These are phyloP conservation scores for Boletus patriciae DNA, from an alignment of 768 basidiomycete species.

Conservation along the genomic window DNA sequence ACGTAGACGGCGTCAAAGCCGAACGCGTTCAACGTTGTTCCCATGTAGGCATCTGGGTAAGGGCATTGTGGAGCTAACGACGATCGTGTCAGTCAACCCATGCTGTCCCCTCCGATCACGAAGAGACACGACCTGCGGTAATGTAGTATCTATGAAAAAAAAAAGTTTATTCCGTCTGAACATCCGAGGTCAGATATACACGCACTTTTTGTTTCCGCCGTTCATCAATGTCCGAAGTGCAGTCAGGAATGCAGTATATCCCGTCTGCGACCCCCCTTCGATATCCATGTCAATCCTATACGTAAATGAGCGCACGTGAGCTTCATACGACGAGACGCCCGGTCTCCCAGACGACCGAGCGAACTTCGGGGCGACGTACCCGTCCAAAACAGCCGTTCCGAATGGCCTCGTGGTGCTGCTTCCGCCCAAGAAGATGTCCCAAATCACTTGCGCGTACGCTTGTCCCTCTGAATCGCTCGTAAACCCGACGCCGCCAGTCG, in stretches of 20 bases:
- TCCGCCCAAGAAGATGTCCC: constrained; percentile 69
- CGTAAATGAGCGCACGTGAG: constrained; percentile 1
- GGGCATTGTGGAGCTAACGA: constrained; percentile 43
- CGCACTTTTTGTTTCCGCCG: constrained; percentile 29
- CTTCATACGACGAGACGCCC: not conserved
- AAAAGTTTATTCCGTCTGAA: not conserved
- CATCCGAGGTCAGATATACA: not conserved
- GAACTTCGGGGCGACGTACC: constrained; percentile 38
- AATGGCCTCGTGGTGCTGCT: constrained; percentile 64
- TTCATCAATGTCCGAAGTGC: constrained; percentile 30
- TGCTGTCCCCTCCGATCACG: not conserved
- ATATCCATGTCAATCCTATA: constrained; percentile 46
- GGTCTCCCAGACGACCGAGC: constrained; percentile 8
- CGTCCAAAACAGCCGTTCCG: constrained; percentile 69
- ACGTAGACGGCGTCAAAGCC: constrained; percentile 52
- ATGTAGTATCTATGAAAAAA: constrained; percentile 40
- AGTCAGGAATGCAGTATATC: constrained; percentile 32
- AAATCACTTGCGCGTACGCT: constrained; percentile 64
- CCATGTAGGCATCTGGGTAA: constrained; percentile 48
- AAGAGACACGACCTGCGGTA: constrained; percentile 35
- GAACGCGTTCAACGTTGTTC: constrained; percentile 42
- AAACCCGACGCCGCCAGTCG: constrained; percentile 62
- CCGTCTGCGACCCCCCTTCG: constrained; percentile 41
- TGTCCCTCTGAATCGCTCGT: constrained; percentile 54
- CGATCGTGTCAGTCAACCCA: constrained; percentile 1